A percentile compares a stretch with the other conserved stretches of the same genome.
phyloP scores from a whole-genome alignment of 495 filamentous ascomycete species.

The Penicillium crystallinum region DNA sequence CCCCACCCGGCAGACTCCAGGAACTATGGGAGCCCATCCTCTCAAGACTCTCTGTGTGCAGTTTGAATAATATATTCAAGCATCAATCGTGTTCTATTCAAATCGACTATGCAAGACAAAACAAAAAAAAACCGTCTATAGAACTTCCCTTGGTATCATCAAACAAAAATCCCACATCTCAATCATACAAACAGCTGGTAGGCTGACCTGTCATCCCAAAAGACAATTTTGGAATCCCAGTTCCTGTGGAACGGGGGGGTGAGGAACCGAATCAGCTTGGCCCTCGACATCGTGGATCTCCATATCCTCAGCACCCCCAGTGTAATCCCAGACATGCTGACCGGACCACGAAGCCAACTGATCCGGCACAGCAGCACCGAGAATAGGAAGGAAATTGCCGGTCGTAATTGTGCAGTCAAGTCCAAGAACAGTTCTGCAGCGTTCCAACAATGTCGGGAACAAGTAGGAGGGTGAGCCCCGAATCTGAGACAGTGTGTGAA shows the following conservation, averaged over 20 bases:
- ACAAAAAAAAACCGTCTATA: conserved; percentile 4
- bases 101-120: neutral
- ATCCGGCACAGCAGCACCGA: conserved; percentile 11
- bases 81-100: neutral
- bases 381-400: conserved; percentile 29
- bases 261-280: conserved; percentile 6
- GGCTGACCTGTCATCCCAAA: neutral
- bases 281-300: conserved; percentile 4
- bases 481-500: conserved; percentile 38
- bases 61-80: neutral
- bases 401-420: conserved; percentile 30
- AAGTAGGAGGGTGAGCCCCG: conserved; percentile 43
- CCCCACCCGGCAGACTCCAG: too few species aligned
- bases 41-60: too few species aligned
- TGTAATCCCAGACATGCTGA: conserved; percentile 15
- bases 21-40: too few species aligned
- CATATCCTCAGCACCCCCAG: conserved; percentile 3
- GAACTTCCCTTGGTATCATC: conserved; percentile 17
- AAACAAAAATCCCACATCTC: neutral
- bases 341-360: conserved; percentile 14
- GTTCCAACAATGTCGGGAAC: conserved; percentile 34
- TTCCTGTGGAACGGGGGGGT: conserved; percentile 2
- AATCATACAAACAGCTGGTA: neutral
- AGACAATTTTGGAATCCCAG: conserved; percentile 11
- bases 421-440: conserved; percentile 30